Conservation (phyloP, 2,329 filamentous ascomycete species). For the Calonectria pauciramosa region DNA sequence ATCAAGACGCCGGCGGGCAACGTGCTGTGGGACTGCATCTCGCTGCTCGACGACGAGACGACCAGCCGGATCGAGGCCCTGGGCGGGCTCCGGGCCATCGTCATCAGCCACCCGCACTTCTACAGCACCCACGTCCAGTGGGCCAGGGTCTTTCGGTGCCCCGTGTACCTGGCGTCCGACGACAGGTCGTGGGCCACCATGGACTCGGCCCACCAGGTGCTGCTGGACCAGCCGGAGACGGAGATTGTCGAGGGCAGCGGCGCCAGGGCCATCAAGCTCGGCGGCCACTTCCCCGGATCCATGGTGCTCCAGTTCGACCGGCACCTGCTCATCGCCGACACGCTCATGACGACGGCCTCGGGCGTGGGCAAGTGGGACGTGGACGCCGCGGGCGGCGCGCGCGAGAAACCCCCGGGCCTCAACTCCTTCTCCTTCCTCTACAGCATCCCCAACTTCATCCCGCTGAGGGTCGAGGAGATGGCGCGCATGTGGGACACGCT, state of each 20-base stretch:
- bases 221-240: constrained; percentile 61
- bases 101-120: constrained; percentile 86
- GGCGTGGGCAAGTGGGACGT: constrained; percentile 61
- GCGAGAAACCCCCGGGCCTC: constrained; percentile 57
- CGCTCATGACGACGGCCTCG: constrained; percentile 77
- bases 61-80: constrained; percentile 67
- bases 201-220: constrained; percentile 58
- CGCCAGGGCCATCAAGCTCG: constrained; percentile 75
- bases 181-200: constrained; percentile 75
- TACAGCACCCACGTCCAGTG: constrained; percentile 83
- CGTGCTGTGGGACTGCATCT: constrained; percentile 84
- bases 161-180: constrained; percentile 76
- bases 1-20: constrained; percentile 77
- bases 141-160: constrained; percentile 77
- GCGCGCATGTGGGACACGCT: constrained; percentile 78
- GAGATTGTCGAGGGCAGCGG: constrained; percentile 61
- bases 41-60: constrained; percentile 76
- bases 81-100: constrained; percentile 79
- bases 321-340: constrained; percentile 82
- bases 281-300: constrained; percentile 85
- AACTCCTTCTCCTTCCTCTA: constrained; percentile 80
- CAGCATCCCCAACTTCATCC: constrained; percentile 83
- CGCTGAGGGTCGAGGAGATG: constrained; percentile 74
- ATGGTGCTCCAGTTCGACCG: constrained; percentile 73
- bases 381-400: constrained; percentile 53